Percentiles rank a stretch among this genome's conserved stretches.
phyloP scores from a whole-genome alignment of 2,329 filamentous ascomycete species.

The Didymella pomorum region DNA sequence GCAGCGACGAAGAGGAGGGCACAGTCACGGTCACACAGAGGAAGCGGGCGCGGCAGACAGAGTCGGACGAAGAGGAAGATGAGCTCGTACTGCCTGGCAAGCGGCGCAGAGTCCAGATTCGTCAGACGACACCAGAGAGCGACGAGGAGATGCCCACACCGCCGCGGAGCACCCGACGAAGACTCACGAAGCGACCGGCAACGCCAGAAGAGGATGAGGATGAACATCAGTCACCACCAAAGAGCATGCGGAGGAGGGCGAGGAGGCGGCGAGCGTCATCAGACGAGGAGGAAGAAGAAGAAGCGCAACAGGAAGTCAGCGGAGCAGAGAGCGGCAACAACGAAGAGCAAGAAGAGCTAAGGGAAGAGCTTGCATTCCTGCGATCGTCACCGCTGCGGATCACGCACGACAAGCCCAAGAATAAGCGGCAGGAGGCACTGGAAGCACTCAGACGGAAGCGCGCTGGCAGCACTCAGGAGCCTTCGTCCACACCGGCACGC shows the following conservation, averaged over 20 bases:
- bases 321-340: constrained; percentile 22
- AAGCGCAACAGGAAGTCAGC: constrained; percentile 19
- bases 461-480: constrained; percentile 40
- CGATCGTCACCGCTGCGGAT: constrained; percentile 44
- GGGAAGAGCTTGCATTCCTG: constrained; percentile 57
- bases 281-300: constrained; percentile 28
- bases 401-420: constrained; percentile 39
- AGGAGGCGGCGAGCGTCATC: constrained; percentile 30
- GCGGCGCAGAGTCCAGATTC: constrained; percentile 13
- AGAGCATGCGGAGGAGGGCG: constrained; percentile 28
- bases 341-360: constrained; percentile 51
- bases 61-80: constrained; percentile 13
- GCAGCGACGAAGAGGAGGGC: constrained; percentile 16
- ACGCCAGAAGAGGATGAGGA: constrained; percentile 5
- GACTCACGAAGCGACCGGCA: constrained; percentile 6
- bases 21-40: constrained; percentile 25
- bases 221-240: constrained; percentile 5
- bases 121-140: constrained; percentile 10
- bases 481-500: constrained; percentile 36
- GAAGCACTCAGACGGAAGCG: constrained; percentile 55
- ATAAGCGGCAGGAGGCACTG: constrained; percentile 53
- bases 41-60: constrained; percentile 22
- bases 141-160: constrained; percentile 20
- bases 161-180: constrained; percentile 20
- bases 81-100: constrained; percentile 14